Evolutionary conservation across 2,329 filamentous ascomycete genomes (phyloP).

Genomic region (Cercospora sesami): DNA sequence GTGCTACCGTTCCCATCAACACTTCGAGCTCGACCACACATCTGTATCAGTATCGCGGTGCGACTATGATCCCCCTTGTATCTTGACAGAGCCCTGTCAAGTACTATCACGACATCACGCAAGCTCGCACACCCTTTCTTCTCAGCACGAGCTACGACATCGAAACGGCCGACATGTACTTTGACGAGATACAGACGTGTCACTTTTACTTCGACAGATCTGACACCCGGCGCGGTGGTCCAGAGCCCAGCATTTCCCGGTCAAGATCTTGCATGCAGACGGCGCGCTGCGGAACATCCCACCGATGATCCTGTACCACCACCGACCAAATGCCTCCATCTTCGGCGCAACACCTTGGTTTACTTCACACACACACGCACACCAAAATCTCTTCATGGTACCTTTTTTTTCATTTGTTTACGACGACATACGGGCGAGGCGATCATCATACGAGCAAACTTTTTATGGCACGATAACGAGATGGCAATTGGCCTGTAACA

Average conservation of each 20-base stretch:
- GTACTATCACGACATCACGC: constrained; percentile 23
- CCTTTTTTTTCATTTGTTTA: constrained; percentile 20
- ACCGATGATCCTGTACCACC: constrained; percentile 22
- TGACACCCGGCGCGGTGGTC: constrained; percentile 21
- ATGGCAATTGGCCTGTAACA: constrained; percentile 21
- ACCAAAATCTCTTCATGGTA: constrained; percentile 5
- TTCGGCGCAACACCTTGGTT: constrained; percentile 15
- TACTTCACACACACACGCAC: constrained; percentile 6
- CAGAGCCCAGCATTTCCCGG: constrained; percentile 16
- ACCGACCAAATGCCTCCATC: constrained; percentile 21
- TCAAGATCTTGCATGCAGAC: constrained; percentile 20
- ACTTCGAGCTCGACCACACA: constrained; percentile 9
- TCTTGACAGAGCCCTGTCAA: constrained; percentile 16
- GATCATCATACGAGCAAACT: constrained; percentile 20
- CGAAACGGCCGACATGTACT: constrained; percentile 25
- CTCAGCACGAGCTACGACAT: constrained; percentile 27
- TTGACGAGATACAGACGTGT: constrained; percentile 19
- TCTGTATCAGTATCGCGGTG: constrained; percentile 27
- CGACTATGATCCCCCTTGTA: constrained; percentile 12
- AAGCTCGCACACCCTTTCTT: constrained; percentile 9
- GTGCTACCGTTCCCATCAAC: neutral
- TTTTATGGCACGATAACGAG: constrained; percentile 22
- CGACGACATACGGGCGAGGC: constrained; percentile 15
- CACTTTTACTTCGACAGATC: constrained; percentile 21
- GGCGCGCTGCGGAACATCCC: constrained; percentile 21